Base-by-base conservation (phyloP, 345 rosid species). In the Rhodomyrtus tomentosa region DNA sequence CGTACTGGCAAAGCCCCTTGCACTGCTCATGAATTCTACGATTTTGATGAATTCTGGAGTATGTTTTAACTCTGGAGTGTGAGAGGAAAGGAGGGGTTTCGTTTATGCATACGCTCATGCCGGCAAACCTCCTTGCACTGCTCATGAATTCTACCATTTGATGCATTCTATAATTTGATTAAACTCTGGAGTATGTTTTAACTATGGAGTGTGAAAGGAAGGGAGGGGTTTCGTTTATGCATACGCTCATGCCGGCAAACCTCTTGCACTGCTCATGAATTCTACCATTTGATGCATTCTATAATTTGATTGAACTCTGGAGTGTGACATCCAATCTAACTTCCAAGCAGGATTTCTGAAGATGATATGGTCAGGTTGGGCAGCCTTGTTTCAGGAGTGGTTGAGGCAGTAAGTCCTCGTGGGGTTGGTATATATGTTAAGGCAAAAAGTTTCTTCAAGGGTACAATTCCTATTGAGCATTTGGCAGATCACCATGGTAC, bases 401-500 rank as follows among this genome's bases (percentile, higher is more conserved):
- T 95, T 85, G 99, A 95, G 84, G 88, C 86, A 82, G 86, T 97
- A 40, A 91, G 93, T 81, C 89, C 95, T 52, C 88, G 86, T 89
- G 92, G 89, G 51, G 90, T 95, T 51, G 73, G 90, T 85, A 91
- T 97, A 55, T 88, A 85, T 88, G 91, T 94, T 84, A 91, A 91
- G 56, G 91, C 91, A 55, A 94, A 90, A 86, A 91, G 90, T 84
- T 83, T 89, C 88, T 85, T 90, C 83, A 95, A 89, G 93, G 99
- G 99, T 84, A 92, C 90, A 87, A 90, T 97, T 85, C 84, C 92
- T 79, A 85, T 89, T 81, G 98, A 95, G 87, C 99, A 97, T 90
- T 88, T 97, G 91, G 94, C 98, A 80, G 99, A 97, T 89, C 98
- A 92, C 89, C 95, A 91, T 88, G 99, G 99, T 97, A 92, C 25